Evolutionary conservation across 2,329 filamentous ascomycete species (phyloP).

Genomic region (Epichloe scottii): DNA sequence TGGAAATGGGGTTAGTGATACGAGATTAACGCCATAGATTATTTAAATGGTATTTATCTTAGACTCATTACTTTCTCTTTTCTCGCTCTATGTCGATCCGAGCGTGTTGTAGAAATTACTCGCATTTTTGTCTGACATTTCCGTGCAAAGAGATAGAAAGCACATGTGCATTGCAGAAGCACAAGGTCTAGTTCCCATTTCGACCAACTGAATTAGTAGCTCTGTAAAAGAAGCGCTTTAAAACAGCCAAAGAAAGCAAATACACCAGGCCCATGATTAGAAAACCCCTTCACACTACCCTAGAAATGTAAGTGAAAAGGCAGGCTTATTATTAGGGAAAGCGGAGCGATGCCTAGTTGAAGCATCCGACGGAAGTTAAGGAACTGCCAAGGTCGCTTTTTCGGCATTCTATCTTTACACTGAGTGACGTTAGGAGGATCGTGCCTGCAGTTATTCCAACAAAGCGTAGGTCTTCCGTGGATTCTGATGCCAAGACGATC

Average conservation of each 20-base stretch:
- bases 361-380: too few relatives aligned
- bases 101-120: too few relatives aligned
- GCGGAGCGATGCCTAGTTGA: too few relatives aligned
- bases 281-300: conserved; percentile 50
- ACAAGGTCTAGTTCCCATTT: too few relatives aligned
- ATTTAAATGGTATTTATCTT: conserved; percentile 44
- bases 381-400: too few relatives aligned
- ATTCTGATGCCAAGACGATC: too few relatives aligned
- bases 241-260: conserved; percentile 74
- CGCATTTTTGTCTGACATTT: not conserved
- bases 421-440: too few relatives aligned
- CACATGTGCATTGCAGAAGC: not conserved
- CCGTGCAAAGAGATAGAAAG: not conserved
- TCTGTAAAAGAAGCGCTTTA: conserved; percentile 85
- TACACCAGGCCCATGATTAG: conserved; percentile 79
- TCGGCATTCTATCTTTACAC: too few relatives aligned
- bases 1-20: conserved; percentile 67
- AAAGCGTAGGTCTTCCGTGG: too few relatives aligned
- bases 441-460: too few relatives aligned
- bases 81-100: not conserved
- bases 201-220: conserved; percentile 28
- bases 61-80: not conserved
- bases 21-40: conserved; percentile 53
- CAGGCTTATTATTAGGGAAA: too few relatives aligned
- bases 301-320: conserved; percentile 48